phyloP scores from a whole-genome alignment of 2,329 filamentous ascomycete species.

The Chrysosporium queenslandicum region DNA sequence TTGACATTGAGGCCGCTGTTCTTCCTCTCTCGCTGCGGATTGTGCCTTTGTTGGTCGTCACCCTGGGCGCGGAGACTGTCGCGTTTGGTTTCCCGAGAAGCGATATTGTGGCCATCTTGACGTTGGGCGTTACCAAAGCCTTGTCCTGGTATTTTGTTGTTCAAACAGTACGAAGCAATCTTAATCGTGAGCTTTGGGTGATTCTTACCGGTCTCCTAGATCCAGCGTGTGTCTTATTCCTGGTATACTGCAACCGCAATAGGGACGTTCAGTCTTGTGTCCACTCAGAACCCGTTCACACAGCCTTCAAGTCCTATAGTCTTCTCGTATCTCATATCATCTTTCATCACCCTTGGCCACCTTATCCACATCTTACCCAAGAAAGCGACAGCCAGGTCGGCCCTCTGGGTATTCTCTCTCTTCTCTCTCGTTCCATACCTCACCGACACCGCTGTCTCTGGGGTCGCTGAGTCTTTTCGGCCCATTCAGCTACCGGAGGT shows the following conservation, averaged over 20 bases:
- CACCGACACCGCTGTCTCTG: slow-evolving; percentile 4
- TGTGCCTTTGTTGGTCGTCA: slow-evolving; percentile 1
- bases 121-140: slow-evolving; percentile 1
- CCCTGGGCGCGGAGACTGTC: slow-evolving; percentile 1
- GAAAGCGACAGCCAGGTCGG: background rate
- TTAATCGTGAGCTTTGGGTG: background rate
- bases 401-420: slow-evolving; percentile 7
- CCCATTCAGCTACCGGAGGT: background rate
- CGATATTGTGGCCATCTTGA: background rate
- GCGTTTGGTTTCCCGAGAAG: slow-evolving; percentile 5
- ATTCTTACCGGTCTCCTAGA: slow-evolving; percentile 2
- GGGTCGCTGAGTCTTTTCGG: background rate
- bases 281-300: slow-evolving; percentile 5
- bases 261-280: slow-evolving; percentile 10
- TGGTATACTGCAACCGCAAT: slow-evolving; percentile 9
- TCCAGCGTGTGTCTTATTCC: slow-evolving; percentile 4
- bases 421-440: slow-evolving; percentile 6
- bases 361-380: slow-evolving; percentile 8
- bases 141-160: slow-evolving; percentile 12
- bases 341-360: slow-evolving; percentile 10
- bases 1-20: slow-evolving; percentile 7
- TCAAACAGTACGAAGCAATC: slow-evolving; percentile 10
- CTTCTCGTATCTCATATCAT: slow-evolving; percentile 2
- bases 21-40: slow-evolving; percentile 9
- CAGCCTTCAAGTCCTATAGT: slow-evolving; percentile 2